Evolutionary conservation across 495 filamentous ascomycete genomes (phyloP).

Genomic region (Hyphodiscus hymeniophilus): DNA sequence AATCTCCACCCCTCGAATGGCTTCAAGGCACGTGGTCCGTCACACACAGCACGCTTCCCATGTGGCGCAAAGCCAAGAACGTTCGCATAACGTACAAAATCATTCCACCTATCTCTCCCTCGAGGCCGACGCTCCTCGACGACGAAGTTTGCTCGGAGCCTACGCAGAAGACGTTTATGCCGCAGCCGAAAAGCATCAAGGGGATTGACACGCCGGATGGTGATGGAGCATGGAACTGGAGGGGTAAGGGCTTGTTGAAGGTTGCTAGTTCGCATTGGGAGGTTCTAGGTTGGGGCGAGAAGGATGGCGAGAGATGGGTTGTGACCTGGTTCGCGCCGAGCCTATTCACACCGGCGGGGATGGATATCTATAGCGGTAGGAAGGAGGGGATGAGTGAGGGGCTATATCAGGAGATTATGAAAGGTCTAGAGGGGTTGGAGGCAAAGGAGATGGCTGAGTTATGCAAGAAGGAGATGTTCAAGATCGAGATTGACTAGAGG

Average conservation of each 20-base stretch:
- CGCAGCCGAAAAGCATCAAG: constrained; percentile 42
- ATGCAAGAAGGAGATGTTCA: constrained; percentile 34
- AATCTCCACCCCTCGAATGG: constrained; percentile 44
- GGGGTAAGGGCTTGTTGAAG: constrained; percentile 58
- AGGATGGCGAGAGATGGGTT: constrained; percentile 42
- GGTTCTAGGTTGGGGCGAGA: constrained; percentile 54
- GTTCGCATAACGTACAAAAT: constrained; percentile 63
- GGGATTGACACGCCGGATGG: constrained; percentile 52
- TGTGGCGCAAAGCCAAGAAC: constrained; percentile 66
- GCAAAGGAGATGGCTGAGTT: constrained; percentile 31
- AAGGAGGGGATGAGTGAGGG: constrained; percentile 36
- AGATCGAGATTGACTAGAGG: constrained; percentile 30
- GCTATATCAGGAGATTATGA: constrained; percentile 35
- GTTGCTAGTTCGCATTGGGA: constrained; percentile 65
- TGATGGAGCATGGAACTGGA: constrained; percentile 54
- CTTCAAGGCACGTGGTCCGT: constrained; percentile 66
- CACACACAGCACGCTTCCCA: constrained; percentile 65
- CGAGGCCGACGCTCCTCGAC: constrained; percentile 39
- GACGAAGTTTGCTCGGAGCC: constrained; percentile 61
- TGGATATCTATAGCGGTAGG: constrained; percentile 56
- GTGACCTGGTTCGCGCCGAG: constrained; percentile 73
- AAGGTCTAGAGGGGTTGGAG: constrained; percentile 32
- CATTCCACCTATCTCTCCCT: neutral
- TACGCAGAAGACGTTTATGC: constrained; percentile 7
- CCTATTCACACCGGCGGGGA: constrained; percentile 63